phyloP scores from a whole-genome alignment of 202 grass and related monocot genomes.

The Saccharum hybrid region DNA sequence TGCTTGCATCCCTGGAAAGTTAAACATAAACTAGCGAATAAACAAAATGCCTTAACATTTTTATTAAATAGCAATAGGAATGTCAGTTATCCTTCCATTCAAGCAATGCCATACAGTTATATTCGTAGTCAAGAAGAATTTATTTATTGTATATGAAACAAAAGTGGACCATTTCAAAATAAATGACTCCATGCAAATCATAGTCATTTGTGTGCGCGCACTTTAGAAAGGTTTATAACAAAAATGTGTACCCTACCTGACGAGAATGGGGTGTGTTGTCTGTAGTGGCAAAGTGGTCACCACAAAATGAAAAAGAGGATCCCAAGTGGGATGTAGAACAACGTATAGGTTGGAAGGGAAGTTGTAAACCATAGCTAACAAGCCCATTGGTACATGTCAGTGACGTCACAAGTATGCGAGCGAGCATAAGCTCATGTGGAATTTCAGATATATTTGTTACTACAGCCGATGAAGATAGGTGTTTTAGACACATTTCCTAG shows the following conservation, averaged over 20 bases:
- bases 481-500: not conserved
- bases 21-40: constrained; percentile 13
- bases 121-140: not conserved
- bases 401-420: not conserved
- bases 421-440: not conserved
- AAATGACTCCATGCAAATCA: not conserved
- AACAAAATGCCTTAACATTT: not conserved
- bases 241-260: not conserved
- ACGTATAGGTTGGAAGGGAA: constrained; percentile 15
- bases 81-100: not conserved
- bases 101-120: not conserved
- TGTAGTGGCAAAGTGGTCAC: constrained; percentile 14
- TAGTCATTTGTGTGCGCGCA: not conserved
- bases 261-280: not conserved
- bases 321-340: not conserved
- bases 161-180: constrained; percentile 5
- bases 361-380: constrained; percentile 20
- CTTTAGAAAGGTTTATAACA: not conserved
- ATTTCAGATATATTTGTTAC: not conserved
- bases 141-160: constrained; percentile 15
- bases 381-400: not conserved
- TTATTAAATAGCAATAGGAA: not conserved
- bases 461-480: not conserved
- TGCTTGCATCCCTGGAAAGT: constrained; percentile 70
- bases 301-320: constrained; percentile 3